A percentile compares a stretch with the other conserved stretches of the same genome.
Evolutionary conservation across 805 yeast species (phyloP).

Genomic region (Kregervanrija pseudodelftensis): DNA sequence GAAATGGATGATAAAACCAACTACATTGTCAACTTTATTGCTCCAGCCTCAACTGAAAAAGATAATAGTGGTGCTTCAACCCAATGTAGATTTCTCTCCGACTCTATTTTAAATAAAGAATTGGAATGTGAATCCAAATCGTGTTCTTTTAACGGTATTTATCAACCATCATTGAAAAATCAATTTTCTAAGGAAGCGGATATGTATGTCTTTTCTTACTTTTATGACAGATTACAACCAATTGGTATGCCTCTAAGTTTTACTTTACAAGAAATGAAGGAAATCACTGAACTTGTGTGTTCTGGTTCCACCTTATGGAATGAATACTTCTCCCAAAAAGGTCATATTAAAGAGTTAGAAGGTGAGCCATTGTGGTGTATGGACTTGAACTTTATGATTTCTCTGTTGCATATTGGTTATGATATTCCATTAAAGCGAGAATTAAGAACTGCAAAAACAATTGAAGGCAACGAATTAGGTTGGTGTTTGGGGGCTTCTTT

Average conservation of each 20-base stretch:
- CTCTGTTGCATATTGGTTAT: conserved; percentile 91
- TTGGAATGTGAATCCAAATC: conserved; percentile 66
- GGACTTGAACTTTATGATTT: conserved; percentile 84
- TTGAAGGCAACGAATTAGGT: conserved; percentile 85
- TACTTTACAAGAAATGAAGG: conserved; percentile 76
- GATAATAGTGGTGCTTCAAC: conserved; percentile 49
- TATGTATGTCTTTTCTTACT: conserved; percentile 86
- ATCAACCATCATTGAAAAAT: conserved; percentile 83
- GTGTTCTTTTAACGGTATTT: conserved; percentile 95
- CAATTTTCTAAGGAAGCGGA: conserved; percentile 71
- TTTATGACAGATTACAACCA: conserved; percentile 91
- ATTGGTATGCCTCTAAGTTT: conserved; percentile 91
- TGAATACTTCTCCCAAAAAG: conserved; percentile 54
- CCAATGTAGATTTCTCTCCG: conserved; percentile 84
- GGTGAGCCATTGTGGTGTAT: conserved; percentile 91
- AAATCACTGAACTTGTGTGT: conserved; percentile 79
- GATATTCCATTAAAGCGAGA: conserved; percentile 89
- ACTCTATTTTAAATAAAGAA: conserved; percentile 76
- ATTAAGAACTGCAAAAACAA: conserved; percentile 85
- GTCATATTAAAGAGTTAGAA: conserved; percentile 56
- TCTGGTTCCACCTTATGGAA: conserved; percentile 75
- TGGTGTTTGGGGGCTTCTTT: conserved; percentile 99
- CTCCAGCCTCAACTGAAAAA: conserved; percentile 21
- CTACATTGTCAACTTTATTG: conserved; percentile 29
- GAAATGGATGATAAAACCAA: conserved; percentile 34